phyloP scores from a whole-genome alignment of 352 stramenopile species.

The Phytopythium kandeliae region DNA sequence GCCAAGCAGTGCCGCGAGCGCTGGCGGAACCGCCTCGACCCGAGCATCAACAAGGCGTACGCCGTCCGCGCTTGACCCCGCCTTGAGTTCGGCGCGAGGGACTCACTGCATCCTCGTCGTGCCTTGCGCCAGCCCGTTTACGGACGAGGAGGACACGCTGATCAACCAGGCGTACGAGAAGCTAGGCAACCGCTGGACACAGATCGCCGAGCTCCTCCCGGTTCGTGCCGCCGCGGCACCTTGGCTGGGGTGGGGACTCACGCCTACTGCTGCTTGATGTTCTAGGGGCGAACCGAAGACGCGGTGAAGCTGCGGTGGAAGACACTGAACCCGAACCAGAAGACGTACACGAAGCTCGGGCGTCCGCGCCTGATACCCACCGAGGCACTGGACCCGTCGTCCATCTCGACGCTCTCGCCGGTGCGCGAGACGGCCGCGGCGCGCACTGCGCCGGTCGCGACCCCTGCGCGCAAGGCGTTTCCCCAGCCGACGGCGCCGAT shows the following conservation, averaged over 20 bases:
- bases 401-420: conserved; percentile 22
- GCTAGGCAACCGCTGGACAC: conserved; percentile 84
- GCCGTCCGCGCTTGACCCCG: too few relatives aligned
- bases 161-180: conserved; percentile 78
- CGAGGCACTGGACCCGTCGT: conserved; percentile 27
- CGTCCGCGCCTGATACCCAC: conserved; percentile 55
- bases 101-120: neutral
- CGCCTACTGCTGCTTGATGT: neutral
- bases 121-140: conserved; percentile 37
- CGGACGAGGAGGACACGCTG: conserved; percentile 56
- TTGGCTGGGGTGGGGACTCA: too few relatives aligned
- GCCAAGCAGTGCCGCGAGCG: conserved; percentile 96
- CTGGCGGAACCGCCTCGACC: conserved; percentile 96
- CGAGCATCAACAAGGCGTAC: conserved; percentile 88
- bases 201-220: conserved; percentile 77
- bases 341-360: conserved; percentile 66
- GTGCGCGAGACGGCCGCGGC: neutral
- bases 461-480: neutral
- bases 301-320: conserved; percentile 83
- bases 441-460: neutral
- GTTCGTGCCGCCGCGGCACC: too few relatives aligned
- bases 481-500: neutral
- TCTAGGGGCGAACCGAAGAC: conserved; percentile 67
- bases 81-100: too few relatives aligned
- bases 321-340: conserved; percentile 73